Base-by-base conservation (phyloP, 2,329 filamentous ascomycete species). In the Aureobasidium sp. region DNA sequence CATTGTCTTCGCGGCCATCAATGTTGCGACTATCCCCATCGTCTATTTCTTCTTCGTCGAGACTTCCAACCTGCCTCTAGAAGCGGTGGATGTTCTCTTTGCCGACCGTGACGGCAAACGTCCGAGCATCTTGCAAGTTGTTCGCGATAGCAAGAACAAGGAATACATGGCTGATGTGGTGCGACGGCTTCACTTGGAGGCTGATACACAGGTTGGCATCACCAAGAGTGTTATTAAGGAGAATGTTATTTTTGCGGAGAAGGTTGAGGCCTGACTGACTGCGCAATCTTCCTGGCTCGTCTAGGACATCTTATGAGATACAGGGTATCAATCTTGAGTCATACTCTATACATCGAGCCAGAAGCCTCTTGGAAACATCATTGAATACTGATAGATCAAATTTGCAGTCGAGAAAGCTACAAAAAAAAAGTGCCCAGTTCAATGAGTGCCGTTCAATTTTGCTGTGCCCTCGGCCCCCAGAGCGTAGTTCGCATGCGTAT, bases 1-100 rank as follows among this genome's bases (percentile, higher is more conserved):
- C 70, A 81, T 82, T 67, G 81, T 88, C 65, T 88, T 87, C 67
- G 84, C 85, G 8, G 62, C 55, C 22, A 85, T 87, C 74, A 87
- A 87, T 70, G 79, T 81, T 64, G 75, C 81, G 66, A 84, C 85
- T 70, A 77, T 85, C 0, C 83, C 83, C 0, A 66, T 63, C 47
- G 66, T 70, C 27, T 74, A 72, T 64, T 72, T 71, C 29, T 14
- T 80, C 0, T 91, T 87, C 61, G 65, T 67, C 11, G 65, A 67
- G 53, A 67, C 65, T 1, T 29, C 41, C 0, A 52, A 51, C 17
- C 29, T 59, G 25, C 47, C 60, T 31, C 47, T 67, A 5, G 65
- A 67, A 39, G 63, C 47, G 4, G 56, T 66, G 17, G 64, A 66
- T 34, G 15, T 64, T 11, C n/a, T 66, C 15, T 66, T 65, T 29